Evolutionary conservation across 768 basidiomycete genomes (phyloP).

Genomic region (Rhodotorula taiwanensis): DNA sequence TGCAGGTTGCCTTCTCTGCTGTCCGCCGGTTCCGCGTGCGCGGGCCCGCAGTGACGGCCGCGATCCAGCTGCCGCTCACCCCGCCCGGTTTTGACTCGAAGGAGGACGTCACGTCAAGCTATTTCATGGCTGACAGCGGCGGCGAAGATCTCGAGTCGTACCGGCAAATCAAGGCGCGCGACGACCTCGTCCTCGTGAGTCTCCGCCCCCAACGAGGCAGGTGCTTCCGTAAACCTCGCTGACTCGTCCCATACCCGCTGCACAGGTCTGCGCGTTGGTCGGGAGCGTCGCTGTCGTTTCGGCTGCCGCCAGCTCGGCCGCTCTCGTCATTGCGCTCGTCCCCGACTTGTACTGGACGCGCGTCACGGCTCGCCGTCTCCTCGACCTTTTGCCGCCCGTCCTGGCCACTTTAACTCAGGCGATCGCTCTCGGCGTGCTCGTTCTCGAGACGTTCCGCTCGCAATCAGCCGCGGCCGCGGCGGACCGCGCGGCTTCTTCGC

Average conservation of each 20-base stretch:
- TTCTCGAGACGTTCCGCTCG: too few species aligned
- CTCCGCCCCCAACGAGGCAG: too few species aligned
- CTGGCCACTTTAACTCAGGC: too few species aligned
- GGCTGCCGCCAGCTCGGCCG: not conserved
- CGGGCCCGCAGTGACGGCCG: not conserved
- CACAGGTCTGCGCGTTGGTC: not conserved
- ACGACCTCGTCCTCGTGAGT: not conserved
- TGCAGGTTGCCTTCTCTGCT: not conserved
- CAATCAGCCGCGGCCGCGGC: too few species aligned
- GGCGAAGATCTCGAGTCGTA: not conserved
- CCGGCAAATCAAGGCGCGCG: not conserved
- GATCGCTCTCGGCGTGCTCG: too few species aligned
- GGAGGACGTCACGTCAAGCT: too few species aligned
- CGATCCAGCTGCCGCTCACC: not conserved
- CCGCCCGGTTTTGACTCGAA: not conserved
- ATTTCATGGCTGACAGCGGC: not conserved
- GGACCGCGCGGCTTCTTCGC: too few species aligned
- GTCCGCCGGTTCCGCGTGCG: not conserved
- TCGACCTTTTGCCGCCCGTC: not conserved
- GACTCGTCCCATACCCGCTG: not conserved
- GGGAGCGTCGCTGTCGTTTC: not conserved
- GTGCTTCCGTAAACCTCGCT: too few species aligned
- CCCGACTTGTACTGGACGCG: too few species aligned
- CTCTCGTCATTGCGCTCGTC: not conserved
- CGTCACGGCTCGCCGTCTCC: not conserved